phyloP scores from a whole-genome alignment of 352 stramenopile species.

The Globisporangium iwayamae region DNA sequence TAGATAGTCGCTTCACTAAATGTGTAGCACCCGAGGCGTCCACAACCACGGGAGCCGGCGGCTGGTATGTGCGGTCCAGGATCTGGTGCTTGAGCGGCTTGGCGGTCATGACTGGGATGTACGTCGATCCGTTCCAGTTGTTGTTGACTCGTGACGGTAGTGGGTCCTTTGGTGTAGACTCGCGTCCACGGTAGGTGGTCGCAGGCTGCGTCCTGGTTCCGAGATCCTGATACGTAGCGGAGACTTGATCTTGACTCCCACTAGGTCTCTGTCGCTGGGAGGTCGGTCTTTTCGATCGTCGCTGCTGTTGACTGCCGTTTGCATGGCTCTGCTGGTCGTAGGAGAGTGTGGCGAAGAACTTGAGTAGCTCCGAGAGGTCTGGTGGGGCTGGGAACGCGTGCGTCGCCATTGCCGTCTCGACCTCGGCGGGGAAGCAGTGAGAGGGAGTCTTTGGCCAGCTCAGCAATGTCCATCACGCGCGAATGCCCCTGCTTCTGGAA shows the following conservation, averaged over 20 bases:
- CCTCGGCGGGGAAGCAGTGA: too few species aligned
- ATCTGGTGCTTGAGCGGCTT: conserved; percentile 61
- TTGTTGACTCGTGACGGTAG: neutral
- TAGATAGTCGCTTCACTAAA: conserved; percentile 42
- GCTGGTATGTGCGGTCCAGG: conserved; percentile 48
- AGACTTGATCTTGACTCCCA: neutral
- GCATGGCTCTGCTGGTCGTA: neutral
- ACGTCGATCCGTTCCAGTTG: conserved; percentile 57
- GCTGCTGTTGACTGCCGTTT: neutral
- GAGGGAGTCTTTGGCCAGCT: too few species aligned
- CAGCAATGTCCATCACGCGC: neutral
- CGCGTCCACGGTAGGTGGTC: neutral
- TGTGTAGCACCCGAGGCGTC: conserved; percentile 27
- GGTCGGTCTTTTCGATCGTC: too few species aligned
- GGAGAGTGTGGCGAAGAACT: conserved; percentile 28
- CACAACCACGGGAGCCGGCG: conserved; percentile 34
- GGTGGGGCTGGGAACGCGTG: conserved; percentile 34
- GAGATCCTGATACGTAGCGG: neutral
- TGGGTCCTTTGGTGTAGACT: conserved; percentile 6
- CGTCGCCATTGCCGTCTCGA: conserved; percentile 4
- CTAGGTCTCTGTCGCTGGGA: neutral
- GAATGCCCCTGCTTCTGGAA: neutral
- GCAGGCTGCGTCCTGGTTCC: neutral
- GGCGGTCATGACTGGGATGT: conserved; percentile 22
- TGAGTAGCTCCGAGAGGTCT: conserved; percentile 43